Evolutionary conservation across 176 grass and related monocot genomes (phyloP), one percentile per base, ranked within the genome.

Genomic region (Thalia dealbata): DNA sequence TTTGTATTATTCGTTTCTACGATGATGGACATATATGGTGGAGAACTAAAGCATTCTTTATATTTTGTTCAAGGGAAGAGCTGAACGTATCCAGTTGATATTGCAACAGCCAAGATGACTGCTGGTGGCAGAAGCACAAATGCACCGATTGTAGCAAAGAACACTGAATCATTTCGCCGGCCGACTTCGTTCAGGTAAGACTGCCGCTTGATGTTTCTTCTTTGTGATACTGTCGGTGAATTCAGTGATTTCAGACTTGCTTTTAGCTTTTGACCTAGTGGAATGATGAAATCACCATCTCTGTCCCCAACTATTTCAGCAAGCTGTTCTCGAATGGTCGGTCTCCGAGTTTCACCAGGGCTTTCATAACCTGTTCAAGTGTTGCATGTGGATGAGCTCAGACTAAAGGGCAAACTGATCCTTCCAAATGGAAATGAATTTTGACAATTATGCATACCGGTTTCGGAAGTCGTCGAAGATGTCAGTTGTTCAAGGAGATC

Each of bases 201-300:
- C 52, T 99, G 95, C 78, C 90, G 82, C 81, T 88, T 95, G 83
- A 95, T 91, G 78, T 99, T 99, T 83, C 95, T 88, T 73, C 67
- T 86, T 78, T 89, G 88, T 5, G 90, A 86, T 45, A 93, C 69
- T 0, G 95, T 99, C 63, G 88, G 71, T 60, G 52, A 26, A 67
- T 82, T 99, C 63, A 91, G 71, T 60, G 59, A 32, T 61, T 82
- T 88, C 68, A 88, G 72, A 56, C 85, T 87, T 72, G 90, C 72
- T 74, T 88, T 91, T 48, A 95, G 85, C 79, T 63, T 91, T 75
- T 91, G 93, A 52, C 83, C 95, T 70, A 99, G 22, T 7, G 90
- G 81, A 14, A 99, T 82, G 22, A 81, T 99, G 87, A 88, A 93
- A 24, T 91, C 87, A 4, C 61, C 92, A 21, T 66, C 67, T 76